Percentiles rank a stretch among this genome's conserved stretches.
phyloP scores from a whole-genome alignment of 1,139 yeast species.

The Taiozyma onychis region DNA sequence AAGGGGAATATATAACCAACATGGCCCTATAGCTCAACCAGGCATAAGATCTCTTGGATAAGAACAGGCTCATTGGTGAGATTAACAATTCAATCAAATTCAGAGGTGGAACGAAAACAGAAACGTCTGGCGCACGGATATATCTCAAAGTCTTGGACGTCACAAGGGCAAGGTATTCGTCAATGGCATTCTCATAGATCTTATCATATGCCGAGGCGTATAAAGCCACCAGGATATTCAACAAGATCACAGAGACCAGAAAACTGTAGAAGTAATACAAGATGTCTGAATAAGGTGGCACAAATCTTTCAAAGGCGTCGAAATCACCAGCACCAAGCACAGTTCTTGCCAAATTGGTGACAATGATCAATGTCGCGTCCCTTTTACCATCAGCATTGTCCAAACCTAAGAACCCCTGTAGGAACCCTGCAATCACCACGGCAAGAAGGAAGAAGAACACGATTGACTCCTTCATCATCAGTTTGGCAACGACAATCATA shows the following conservation, averaged over 20 bases:
- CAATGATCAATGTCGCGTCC: conserved; percentile 63
- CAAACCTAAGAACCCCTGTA: conserved; percentile 82
- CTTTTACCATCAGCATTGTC: conserved; percentile 84
- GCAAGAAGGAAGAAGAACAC: conserved; percentile 70
- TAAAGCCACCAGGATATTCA: conserved; percentile 79
- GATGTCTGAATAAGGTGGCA: conserved; percentile 78
- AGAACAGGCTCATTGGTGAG: conserved; percentile 29
- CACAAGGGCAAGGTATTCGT: conserved; percentile 79
- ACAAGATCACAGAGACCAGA: conserved; percentile 63
- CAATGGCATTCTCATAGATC: conserved; percentile 76
- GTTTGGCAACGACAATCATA: conserved; percentile 78
- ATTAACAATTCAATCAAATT: conserved; percentile 62
- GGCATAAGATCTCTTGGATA: conserved; percentile 24
- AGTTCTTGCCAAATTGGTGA: conserved; percentile 63
- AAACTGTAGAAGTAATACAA: conserved; percentile 75
- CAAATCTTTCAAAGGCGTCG: conserved; percentile 61
- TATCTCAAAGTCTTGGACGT: conserved; percentile 81
- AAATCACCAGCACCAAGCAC: conserved; percentile 72
- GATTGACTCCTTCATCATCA: conserved; percentile 81
- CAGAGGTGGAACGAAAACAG: conserved; percentile 82
- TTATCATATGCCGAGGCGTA: conserved; percentile 80
- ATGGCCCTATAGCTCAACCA: conserved; percentile 46
- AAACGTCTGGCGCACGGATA: conserved; percentile 83
- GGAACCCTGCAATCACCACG: conserved; percentile 71
- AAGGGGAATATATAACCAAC: conserved; percentile 65